Evolutionary conservation across 2,329 filamentous ascomycete genomes (phyloP).

Genomic region (Colletotrichum filicis): DNA sequence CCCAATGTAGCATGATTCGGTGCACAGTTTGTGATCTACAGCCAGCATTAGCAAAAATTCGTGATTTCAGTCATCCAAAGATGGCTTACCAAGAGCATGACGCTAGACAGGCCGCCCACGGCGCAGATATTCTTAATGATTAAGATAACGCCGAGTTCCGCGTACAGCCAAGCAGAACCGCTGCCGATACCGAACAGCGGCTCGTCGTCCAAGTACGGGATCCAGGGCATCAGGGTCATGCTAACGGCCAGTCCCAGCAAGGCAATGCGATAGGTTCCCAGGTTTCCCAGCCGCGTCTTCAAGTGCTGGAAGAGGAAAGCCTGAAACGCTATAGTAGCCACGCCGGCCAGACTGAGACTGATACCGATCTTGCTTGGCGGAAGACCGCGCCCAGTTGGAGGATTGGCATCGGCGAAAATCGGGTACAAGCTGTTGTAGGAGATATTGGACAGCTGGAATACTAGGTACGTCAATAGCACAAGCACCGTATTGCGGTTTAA

Average conservation of each 20-base stretch:
- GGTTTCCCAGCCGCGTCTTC: slow-evolving; percentile 84
- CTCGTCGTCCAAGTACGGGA: slow-evolving; percentile 77
- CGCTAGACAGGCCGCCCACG: slow-evolving; percentile 89
- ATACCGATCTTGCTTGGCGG: slow-evolving; percentile 85
- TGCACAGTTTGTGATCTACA: slow-evolving; percentile 90
- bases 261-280: slow-evolving; percentile 82
- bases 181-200: slow-evolving; percentile 67
- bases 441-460: slow-evolving; percentile 94
- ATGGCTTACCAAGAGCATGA: slow-evolving; percentile 80
- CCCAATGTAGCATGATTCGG: slow-evolving; percentile 88
- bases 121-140: slow-evolving; percentile 91
- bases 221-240: slow-evolving; percentile 89
- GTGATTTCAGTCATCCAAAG: not conserved
- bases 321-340: slow-evolving; percentile 91
- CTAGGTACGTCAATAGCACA: slow-evolving; percentile 85
- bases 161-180: slow-evolving; percentile 78
- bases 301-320: slow-evolving; percentile 84
- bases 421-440: slow-evolving; percentile 96
- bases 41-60: not conserved
- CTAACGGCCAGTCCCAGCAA: slow-evolving; percentile 83
- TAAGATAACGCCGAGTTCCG: slow-evolving; percentile 82
- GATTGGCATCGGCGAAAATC: slow-evolving; percentile 82
- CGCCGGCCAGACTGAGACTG: slow-evolving; percentile 84
- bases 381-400: slow-evolving; percentile 81
- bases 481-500: slow-evolving; percentile 85